Percentiles rank a stretch among this genome's conserved stretches.
Evolutionary conservation across 768 basidiomycete species (phyloP).

Genomic region (Lactarius pseudohatsudake): DNA sequence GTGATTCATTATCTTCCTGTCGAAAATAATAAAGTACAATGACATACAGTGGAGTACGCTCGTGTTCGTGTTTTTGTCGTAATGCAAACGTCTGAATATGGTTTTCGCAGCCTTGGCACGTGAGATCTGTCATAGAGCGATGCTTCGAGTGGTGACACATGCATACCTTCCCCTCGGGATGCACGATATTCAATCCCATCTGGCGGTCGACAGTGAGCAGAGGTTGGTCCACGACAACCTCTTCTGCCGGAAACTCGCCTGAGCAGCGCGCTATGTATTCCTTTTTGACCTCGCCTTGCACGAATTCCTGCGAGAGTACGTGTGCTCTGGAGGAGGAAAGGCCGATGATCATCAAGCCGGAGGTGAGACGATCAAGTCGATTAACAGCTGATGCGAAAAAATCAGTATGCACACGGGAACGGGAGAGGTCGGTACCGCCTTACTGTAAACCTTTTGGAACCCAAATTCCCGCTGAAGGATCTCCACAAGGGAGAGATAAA

Average conservation of each 20-base stretch:
- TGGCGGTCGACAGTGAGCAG: conserved; percentile 91
- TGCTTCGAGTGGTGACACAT: background rate
- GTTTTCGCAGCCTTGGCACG: conserved; percentile 74
- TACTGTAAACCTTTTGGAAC: conserved; percentile 79
- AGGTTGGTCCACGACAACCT: conserved; percentile 82
- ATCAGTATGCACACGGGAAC: background rate
- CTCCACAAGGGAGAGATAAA: conserved; percentile 82
- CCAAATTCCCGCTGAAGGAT: conserved; percentile 84
- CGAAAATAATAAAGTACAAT: background rate
- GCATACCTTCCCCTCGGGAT: conserved; percentile 88
- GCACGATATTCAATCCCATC: conserved; percentile 95
- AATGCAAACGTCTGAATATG: conserved; percentile 77
- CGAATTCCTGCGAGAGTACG: conserved; percentile 75
- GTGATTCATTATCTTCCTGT: conserved; percentile 12
- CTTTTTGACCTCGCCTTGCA: conserved; percentile 78
- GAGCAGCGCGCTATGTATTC: conserved; percentile 88
- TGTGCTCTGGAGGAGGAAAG: conserved; percentile 68
- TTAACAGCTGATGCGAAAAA: conserved; percentile 71
- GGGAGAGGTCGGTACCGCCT: conserved; percentile 33
- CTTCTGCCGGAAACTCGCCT: conserved; percentile 84
- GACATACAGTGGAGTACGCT: conserved; percentile 82
- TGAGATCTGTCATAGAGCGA: conserved; percentile 11
- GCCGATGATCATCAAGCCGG: conserved; percentile 93
- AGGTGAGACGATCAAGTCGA: conserved; percentile 89
- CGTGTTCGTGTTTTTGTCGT: conserved; percentile 76